Evolutionary conservation across 1,284 basidiomycete genomes (phyloP), one percentile per base, ranked within the genome.

Genomic region (Fomes fomentarius): DNA sequence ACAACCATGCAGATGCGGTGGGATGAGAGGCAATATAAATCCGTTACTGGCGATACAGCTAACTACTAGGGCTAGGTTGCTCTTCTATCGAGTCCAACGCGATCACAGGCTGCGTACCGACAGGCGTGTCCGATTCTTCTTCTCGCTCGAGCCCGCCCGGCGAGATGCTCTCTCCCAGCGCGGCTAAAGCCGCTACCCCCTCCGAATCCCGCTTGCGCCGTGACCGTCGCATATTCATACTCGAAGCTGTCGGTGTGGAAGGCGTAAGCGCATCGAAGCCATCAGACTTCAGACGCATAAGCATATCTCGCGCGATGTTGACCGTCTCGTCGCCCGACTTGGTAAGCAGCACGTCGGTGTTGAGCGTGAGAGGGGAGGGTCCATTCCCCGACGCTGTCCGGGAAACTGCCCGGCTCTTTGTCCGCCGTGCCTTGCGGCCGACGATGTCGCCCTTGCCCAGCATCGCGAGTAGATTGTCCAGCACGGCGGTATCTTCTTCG

Each of bases 401-500:
- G n/a, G 35, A 33, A n/a, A 33, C n/a, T 55, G 71, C 60, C 57
- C 67, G 61, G 43, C 76, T 76, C 60, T 82, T 82, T 47, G 70
- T 72, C 59, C 78, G 79, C 63, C 79, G 82, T 59, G 76, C 76
- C 69, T 82, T 85, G 60, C 84, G 81, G 39, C 77, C 77, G 41
- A 85, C 77, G 2, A 76, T 79, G 58, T 89, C 85, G 4, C 90
- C 89, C 55, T 81, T 85, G 34, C 83, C 80, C 30, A 95, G 76
- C 65, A 91, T 85, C 66, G 87, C 84, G 17, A 94, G 71, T 43
- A 94, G 72, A 50, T 80, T 83, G 58, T 94, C 91, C 37, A 94
- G 77, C 40, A 87, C 85, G 42, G 81, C 75, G 15, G 71, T 72
- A 53, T 91, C 85, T 42, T 87, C 84, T 51, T 76, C 69, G 6